These are phyloP conservation scores for Roridomyces roridus DNA, from an alignment of 768 basidiomycete species.

Conservation along the genomic window DNA sequence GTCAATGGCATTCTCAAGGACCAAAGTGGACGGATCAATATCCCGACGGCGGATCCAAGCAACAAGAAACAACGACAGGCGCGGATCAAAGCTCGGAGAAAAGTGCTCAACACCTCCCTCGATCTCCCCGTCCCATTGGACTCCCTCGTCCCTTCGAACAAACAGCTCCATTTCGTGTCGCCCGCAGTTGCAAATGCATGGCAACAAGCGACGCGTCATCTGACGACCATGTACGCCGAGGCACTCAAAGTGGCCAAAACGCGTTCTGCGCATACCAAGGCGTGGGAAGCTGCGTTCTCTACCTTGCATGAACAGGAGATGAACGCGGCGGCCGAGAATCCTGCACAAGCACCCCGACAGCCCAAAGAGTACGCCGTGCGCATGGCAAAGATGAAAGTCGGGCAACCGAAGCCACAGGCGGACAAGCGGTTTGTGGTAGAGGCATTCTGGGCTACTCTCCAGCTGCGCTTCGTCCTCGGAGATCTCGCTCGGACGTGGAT, in stretches of 20 bases:
- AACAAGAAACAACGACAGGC: conserved; percentile 14
- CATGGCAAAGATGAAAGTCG: conserved; percentile 56
- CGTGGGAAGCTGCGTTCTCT: conserved; percentile 67
- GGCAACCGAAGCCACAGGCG: conserved; percentile 61
- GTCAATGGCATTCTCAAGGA: conserved; percentile 21
- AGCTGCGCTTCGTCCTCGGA: conserved; percentile 58
- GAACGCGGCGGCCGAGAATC: conserved; percentile 36
- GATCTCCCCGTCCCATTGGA: conserved; percentile 31
- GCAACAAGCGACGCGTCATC: conserved; percentile 39
- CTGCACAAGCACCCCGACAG: conserved; percentile 39
- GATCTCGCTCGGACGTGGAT: conserved; percentile 50
- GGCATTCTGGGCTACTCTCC: conserved; percentile 60
- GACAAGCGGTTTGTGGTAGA: conserved; percentile 68
- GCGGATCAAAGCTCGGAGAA: conserved; percentile 12
- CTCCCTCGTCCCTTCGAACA: conserved; percentile 32
- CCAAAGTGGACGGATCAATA: conserved; percentile 23
- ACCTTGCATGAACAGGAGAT: conserved; percentile 57
- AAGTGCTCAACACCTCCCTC: conserved; percentile 7
- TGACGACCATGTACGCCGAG: conserved; percentile 47
- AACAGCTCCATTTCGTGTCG: conserved; percentile 37
- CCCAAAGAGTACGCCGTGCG: conserved; percentile 59
- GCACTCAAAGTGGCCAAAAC: conserved; percentile 47
- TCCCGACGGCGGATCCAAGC: not conserved
- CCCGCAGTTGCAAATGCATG: conserved; percentile 41
- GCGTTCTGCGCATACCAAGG: conserved; percentile 60